Percentiles rank a stretch among this genome's conserved stretches.
Evolutionary conservation across 1,284 basidiomycete genomes (phyloP).

Genomic region (Mycena citricolor): DNA sequence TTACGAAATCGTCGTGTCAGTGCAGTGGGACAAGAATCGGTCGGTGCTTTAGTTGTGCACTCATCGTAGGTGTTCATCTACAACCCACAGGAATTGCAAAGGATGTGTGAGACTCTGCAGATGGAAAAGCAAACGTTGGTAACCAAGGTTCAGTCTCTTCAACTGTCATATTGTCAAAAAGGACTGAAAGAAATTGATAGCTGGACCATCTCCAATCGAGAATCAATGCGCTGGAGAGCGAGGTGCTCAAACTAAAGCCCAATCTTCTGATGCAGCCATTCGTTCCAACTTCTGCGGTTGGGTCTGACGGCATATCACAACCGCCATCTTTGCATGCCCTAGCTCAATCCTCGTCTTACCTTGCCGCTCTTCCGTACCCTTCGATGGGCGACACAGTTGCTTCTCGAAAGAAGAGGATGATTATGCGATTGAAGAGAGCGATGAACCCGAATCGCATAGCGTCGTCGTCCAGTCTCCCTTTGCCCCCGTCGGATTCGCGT

Average conservation of each 20-base stretch:
- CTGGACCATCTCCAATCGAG: constrained; percentile 46
- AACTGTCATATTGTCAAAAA: constrained; percentile 2
- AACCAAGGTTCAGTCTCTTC: constrained; percentile 6
- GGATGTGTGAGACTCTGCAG: constrained; percentile 11
- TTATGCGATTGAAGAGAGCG: constrained; percentile 10
- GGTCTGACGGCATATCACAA: constrained; percentile 13
- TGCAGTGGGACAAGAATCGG: constrained; percentile 41
- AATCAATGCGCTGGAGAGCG: constrained; percentile 47
- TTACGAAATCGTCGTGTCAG: constrained; percentile 42
- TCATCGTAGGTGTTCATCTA: constrained; percentile 1
- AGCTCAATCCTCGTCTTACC: constrained; percentile 24
- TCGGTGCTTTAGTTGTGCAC: constrained; percentile 27
- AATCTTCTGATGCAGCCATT: constrained; percentile 54
- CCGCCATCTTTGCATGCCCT: constrained; percentile 21
- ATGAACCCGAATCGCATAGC: neutral
- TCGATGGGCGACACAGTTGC: constrained; percentile 13
- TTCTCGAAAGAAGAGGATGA: constrained; percentile 13
- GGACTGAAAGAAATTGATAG: constrained; percentile 33
- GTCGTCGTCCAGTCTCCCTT: constrained; percentile 6
- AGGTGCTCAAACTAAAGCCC: constrained; percentile 54
- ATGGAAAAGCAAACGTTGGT: constrained; percentile 13
- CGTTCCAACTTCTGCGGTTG: too few species aligned
- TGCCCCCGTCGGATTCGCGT: constrained; percentile 8
- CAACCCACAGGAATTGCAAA: constrained; percentile 9
- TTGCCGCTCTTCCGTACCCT: constrained; percentile 24